Base-by-base conservation (phyloP, 1,284 basidiomycete genomes). In the Mycosarcoma maydis region DNA sequence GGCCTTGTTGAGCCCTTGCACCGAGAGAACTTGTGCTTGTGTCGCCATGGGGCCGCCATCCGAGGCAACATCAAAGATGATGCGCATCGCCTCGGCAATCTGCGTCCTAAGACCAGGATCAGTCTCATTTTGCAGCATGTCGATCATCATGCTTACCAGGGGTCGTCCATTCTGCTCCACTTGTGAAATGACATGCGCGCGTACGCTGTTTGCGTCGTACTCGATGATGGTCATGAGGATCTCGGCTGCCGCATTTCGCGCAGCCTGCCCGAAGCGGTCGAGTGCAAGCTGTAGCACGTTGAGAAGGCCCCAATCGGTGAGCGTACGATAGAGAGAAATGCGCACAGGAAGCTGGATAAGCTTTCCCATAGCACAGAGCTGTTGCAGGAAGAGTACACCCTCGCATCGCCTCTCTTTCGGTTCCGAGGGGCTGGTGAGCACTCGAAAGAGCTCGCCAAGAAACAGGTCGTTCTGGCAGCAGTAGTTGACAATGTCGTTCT, bases 401-500 rank as follows among this genome's bases (percentile, higher is more conserved):
- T 80, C 77, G 32, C 52, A 73, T 44, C 58, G 78, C 50, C 59
- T 67, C 42, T 76, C 61, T 23, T 64, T 45, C 2, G 56, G 32
- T 24, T 62, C 62, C 11, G 62, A 52, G 3, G 50, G 33, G 34
- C 54, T 58, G 29, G 36, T 49, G 19, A 60, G 54, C 32, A 91
- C 84, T 36, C 85, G 85, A 43, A 94, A 91, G 23, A 97, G 86
- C 52, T 92, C 89, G 30, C 86, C 85, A 24, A 98, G 85, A 80
- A 97, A 90, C 6, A 83, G 80, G 6, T 87, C 87, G 78, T 94
- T 91, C 54, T 86, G 87, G 78, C 94, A 90, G 42, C 97, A 88
- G 81, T 95, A 90, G 50, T 87, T 89, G 80, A 98, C 92, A 78
- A 98, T 98, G 83, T 98, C 95, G 77, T 95, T 94, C 83, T 99